These are phyloP conservation scores for Helotiales sp. DNA, from an alignment of 2,329 filamentous ascomycete genomes.

Conservation along the genomic window DNA sequence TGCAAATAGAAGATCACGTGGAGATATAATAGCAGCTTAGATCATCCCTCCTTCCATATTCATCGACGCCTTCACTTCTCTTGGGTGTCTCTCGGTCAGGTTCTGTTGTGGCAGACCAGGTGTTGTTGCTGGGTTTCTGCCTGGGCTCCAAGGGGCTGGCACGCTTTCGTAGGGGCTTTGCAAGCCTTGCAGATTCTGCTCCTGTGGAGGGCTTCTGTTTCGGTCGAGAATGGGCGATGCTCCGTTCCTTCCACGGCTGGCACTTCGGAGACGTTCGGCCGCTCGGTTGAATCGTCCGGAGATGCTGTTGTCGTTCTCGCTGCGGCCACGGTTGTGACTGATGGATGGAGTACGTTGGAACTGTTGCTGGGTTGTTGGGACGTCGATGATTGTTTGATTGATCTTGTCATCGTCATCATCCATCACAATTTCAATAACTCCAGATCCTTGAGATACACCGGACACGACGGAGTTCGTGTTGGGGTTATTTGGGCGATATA, in stretches of 20 bases:
- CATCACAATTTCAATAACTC: conserved; percentile 70
- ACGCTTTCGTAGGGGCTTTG: conserved; percentile 43
- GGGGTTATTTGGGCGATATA: conserved; percentile 48
- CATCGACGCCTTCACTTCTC: conserved; percentile 42
- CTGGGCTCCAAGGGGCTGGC: conserved; percentile 30
- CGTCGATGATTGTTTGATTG: conserved; percentile 24
- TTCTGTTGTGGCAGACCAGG: conserved; percentile 15
- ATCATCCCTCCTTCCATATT: conserved; percentile 44
- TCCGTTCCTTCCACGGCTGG: conserved; percentile 58
- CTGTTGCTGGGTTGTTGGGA: conserved; percentile 45
- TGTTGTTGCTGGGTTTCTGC: conserved; percentile 16
- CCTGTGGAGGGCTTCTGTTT: conserved; percentile 33
- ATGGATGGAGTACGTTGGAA: conserved; percentile 42
- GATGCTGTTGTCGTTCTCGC: conserved; percentile 57
- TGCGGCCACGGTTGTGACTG: conserved; percentile 61
- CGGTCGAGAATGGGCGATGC: conserved; percentile 30
- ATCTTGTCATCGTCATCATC: conserved; percentile 53
- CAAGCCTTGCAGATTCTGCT: conserved; percentile 18
- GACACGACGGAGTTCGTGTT: conserved; percentile 45
- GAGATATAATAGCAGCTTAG: conserved; percentile 23
- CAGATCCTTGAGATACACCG: conserved; percentile 53
- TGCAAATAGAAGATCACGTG: conserved; percentile 11
- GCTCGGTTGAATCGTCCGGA: conserved; percentile 60
- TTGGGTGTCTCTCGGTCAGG: conserved; percentile 40
- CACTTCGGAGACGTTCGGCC: conserved; percentile 64